Conservation (phyloP, 306 rosid species). For the Cicer cuneatum region DNA sequence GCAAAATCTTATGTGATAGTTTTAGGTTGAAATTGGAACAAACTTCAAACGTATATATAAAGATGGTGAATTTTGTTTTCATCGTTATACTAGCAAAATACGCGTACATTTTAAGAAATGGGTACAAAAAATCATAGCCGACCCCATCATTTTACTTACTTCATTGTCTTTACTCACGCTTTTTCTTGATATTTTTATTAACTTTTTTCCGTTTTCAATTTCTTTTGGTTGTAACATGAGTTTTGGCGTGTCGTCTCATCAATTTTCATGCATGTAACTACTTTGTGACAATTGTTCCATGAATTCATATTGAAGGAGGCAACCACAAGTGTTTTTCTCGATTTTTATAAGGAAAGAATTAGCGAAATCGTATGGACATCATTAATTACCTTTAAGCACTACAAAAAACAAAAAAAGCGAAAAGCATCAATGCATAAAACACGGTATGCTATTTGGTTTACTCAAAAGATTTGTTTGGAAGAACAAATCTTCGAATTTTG, state of each 20-base stretch:
- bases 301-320: neutral
- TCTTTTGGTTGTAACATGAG: neutral
- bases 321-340: neutral
- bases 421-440: too few relatives aligned
- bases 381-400: too few relatives aligned
- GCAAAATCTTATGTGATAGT: neutral
- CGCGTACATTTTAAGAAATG: neutral
- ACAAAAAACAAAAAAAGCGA: too few relatives aligned
- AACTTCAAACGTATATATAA: neutral
- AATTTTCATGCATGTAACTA: neutral
- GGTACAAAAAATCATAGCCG: neutral
- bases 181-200: neutral
- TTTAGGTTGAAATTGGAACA: neutral
- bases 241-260: neutral
- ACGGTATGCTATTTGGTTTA: too few relatives aligned
- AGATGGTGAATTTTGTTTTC: neutral
- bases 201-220: neutral
- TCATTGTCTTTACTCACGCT: neutral
- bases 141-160: neutral
- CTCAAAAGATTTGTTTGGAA: too few relatives aligned
- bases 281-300: neutral
- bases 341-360: neutral
- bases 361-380: neutral
- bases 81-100: neutral
- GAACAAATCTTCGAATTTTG: too few relatives aligned